These are phyloP conservation scores for Pseudogymnoascus sp. DNA, from an alignment of 2,329 filamentous ascomycete genomes.

Conservation along the genomic window DNA sequence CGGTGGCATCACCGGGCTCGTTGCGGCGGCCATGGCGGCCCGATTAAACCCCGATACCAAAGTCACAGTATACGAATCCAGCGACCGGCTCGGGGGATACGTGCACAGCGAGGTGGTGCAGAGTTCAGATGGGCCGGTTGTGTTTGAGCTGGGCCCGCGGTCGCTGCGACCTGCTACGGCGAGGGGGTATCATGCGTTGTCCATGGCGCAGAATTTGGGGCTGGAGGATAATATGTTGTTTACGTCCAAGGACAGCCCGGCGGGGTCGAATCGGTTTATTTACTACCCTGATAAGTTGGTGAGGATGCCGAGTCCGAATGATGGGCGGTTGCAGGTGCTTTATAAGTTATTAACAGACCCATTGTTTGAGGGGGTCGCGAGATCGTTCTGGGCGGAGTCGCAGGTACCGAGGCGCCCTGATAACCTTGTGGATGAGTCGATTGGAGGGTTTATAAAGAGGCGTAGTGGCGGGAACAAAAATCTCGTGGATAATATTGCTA, in stretches of 20 bases:
- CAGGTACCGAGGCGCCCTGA: slow-evolving; percentile 26
- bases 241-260: slow-evolving; percentile 40
- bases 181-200: slow-evolving; percentile 19
- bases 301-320: slow-evolving; percentile 42
- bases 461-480: slow-evolving; percentile 40
- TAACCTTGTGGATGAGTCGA: slow-evolving; percentile 52
- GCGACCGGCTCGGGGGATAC: slow-evolving; percentile 71
- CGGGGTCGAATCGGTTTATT: slow-evolving; percentile 61
- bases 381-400: slow-evolving; percentile 24
- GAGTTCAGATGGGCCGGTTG: slow-evolving; percentile 51
- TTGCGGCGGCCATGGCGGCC: slow-evolving; percentile 67
- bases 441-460: slow-evolving; percentile 56
- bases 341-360: slow-evolving; percentile 41
- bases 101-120: slow-evolving; percentile 57
- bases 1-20: slow-evolving; percentile 74
- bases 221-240: slow-evolving; percentile 47
- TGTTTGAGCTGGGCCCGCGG: slow-evolving; percentile 79
- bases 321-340: slow-evolving; percentile 26
- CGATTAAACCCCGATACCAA: slow-evolving; percentile 57
- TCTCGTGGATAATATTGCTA: slow-evolving; percentile 63
- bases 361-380: slow-evolving; percentile 39
- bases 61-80: slow-evolving; percentile 75
- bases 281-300: slow-evolving; percentile 84
- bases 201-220: slow-evolving; percentile 38
- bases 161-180: slow-evolving; percentile 22